Base-by-base conservation (phyloP, 2,329 filamentous ascomycete species). In the Claviceps sp. region DNA sequence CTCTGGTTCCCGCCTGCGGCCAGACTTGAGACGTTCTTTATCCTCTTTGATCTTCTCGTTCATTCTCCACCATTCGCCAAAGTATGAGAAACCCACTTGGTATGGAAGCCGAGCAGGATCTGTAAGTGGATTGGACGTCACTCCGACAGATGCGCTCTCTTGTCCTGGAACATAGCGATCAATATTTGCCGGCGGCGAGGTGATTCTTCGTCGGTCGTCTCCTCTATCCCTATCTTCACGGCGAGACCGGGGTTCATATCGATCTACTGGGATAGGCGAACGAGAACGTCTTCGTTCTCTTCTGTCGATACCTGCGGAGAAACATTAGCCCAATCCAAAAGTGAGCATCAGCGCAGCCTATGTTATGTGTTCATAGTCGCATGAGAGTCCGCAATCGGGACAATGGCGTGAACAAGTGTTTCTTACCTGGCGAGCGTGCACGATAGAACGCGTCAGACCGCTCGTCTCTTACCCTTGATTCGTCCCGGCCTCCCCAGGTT, bases 161-260 rank as follows among this genome's bases (percentile, higher is more conserved):
- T 88, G 84, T 18, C 86, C 85, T 1, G 88, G 88, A 20, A 93
- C 84, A 63, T 93, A 93, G 59, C 88, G 82, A 65, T 94, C 88
- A 57, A 94, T 93, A 54, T 85, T 86, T 53, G 83, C 78, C 34
- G 84, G 72, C 55, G 83, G 72, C 9, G 82, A 76, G 63, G 76
- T 61, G 59, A 87, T 66, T 45, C 79, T 78, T 53, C 84, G 80
- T 51, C 74, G 70, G 59, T 84, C 81, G 53, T 87, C 82, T 50
- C 81, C 63, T 50, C 81, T 63, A 43, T 75, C 72, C 54, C 78
- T 70, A 49, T 89, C 85, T 57, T 89, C 85, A 59, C 87, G 77
- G 47, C 85, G 80, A 48, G 67, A 64, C 51, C 83, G 76, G 22
- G 86, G 86, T 61, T 90, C 85, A 63, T 91, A 91, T 52, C 87